These are phyloP conservation scores for Volvox reticuliferus DNA, from an alignment of 139 green algal species.

Conservation along the genomic window DNA sequence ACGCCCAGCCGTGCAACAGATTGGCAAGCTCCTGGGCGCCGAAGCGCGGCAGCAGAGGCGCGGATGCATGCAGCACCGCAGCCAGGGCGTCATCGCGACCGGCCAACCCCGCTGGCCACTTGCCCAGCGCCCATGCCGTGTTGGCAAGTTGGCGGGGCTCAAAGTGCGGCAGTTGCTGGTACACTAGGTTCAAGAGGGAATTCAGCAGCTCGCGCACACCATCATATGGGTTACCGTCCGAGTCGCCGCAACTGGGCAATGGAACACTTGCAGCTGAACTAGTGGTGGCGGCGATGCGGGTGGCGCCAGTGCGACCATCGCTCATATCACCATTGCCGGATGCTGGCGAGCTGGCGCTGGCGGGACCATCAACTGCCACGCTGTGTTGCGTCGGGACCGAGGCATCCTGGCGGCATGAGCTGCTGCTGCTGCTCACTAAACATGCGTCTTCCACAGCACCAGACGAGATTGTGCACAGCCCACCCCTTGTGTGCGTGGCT, in stretches of 20 bases:
- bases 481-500: too few species aligned
- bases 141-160: constrained; percentile 38
- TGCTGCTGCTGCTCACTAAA: too few species aligned
- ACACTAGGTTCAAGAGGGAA: background rate
- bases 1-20: constrained; percentile 31
- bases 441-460: too few species aligned
- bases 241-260: background rate
- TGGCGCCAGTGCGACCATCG: too few species aligned
- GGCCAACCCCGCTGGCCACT: constrained; percentile 13
- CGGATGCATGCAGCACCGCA: background rate
- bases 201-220: background rate
- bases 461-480: too few species aligned
- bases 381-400: too few species aligned
- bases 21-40: constrained; percentile 34
- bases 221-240: background rate
- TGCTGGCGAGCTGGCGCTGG: too few species aligned
- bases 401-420: too few species aligned
- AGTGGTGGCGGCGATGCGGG: background rate
- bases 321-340: too few species aligned
- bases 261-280: background rate
- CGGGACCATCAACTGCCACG: too few species aligned
- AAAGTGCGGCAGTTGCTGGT: background rate
- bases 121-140: constrained; percentile 39
- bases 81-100: background rate
- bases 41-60: background rate